Conservation (phyloP, 176 grass and related monocot genomes). For the Bothriochloa decipiens region DNA sequence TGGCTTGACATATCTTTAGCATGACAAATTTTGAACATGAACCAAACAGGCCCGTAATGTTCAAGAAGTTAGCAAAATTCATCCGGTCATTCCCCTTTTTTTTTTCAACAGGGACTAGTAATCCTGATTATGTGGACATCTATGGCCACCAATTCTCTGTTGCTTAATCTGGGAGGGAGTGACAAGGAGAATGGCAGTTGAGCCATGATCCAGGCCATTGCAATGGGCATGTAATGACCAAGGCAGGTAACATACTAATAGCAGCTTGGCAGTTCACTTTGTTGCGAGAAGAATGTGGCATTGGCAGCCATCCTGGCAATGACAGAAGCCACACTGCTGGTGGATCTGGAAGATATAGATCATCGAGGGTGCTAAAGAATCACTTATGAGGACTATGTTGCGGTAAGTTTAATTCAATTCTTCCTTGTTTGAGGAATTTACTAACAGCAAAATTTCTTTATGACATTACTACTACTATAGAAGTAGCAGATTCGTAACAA, state of each 20-base stretch:
- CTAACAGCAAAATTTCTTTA: background rate
- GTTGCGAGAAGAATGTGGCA: background rate
- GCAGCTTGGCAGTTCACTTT: background rate
- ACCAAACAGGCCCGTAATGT: no score
- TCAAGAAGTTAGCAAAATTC: no score
- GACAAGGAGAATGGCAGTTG: background rate
- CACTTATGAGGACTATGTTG: background rate
- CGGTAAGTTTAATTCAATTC: background rate
- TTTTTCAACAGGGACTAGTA: no score
- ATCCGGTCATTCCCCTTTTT: no score
- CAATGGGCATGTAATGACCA: background rate
- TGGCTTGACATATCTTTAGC: no score
- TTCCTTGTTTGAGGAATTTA: constrained; percentile 11
- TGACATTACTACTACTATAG: no score
- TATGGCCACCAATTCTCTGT: background rate
- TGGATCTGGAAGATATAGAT: background rate
- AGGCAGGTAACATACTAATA: background rate
- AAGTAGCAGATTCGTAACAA: no score
- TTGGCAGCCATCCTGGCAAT: background rate
- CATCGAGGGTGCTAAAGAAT: background rate
- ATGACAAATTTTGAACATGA: no score
- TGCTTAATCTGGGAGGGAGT: background rate
- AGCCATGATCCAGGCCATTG: background rate
- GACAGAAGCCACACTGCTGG: background rate
- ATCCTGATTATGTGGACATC: background rate